These are phyloP conservation scores for Lumnitzera littorea DNA, from an alignment of 345 rosid genomes.

Conservation along the genomic window DNA sequence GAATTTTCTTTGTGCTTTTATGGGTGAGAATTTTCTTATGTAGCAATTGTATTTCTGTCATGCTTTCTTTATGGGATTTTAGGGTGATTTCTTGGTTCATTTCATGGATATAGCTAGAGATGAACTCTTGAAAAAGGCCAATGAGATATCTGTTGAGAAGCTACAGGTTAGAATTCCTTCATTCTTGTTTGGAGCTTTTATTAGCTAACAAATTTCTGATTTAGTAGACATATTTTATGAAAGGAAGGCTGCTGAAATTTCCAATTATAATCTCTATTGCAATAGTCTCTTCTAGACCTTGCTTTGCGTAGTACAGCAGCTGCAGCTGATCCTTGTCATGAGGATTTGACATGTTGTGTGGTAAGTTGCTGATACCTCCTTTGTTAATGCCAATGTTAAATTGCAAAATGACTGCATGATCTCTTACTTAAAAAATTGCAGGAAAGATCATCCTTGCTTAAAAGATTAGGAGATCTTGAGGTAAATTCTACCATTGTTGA, in stretches of 20 bases:
- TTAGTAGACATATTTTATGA: not conserved
- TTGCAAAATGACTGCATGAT: constrained; percentile 10
- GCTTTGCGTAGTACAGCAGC: constrained; percentile 94
- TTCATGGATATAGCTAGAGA: constrained; percentile 98
- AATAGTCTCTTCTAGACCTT: constrained; percentile 89
- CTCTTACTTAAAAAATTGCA: constrained; percentile 24
- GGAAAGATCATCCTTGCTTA: constrained; percentile 87
- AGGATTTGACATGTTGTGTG: constrained; percentile 91
- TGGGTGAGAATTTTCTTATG: not conserved
- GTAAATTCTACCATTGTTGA: constrained; percentile 31
- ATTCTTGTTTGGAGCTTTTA: not conserved
- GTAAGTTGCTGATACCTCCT: constrained; percentile 32
- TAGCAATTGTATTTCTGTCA: constrained; percentile 5
- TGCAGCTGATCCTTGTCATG: constrained; percentile 94
- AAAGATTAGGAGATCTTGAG: constrained; percentile 56
- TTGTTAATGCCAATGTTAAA: not conserved
- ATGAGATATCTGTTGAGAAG: constrained; percentile 83
- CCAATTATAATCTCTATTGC: not conserved
- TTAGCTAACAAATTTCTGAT: not conserved
- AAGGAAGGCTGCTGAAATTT: constrained; percentile 1
- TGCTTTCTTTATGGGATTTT: constrained; percentile 12
- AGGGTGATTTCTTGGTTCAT: constrained; percentile 98
- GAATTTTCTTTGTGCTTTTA: not conserved
- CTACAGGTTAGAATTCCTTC: constrained; percentile 51
- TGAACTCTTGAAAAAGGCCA: constrained; percentile 70